A percentile compares a stretch with the other conserved stretches of the same genome.
Conservation (phyloP, 306 rosid genomes). For the Lupinus albus region DNA sequence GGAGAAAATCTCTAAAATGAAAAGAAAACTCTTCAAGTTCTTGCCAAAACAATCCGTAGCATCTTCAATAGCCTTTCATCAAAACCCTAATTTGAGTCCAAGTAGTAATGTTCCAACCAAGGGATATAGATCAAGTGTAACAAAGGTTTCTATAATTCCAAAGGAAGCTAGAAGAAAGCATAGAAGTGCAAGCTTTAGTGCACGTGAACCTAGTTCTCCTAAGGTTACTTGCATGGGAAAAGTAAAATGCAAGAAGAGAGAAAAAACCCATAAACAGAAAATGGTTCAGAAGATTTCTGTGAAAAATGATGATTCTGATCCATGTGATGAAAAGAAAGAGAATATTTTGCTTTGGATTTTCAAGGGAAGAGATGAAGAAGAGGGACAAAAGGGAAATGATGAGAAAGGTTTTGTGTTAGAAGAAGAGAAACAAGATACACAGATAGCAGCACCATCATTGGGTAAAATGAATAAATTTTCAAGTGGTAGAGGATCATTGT, state of each 20-base stretch:
- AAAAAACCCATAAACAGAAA: background rate
- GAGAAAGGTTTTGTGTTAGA: slow-evolving; percentile 10
- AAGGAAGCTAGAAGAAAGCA: slow-evolving; percentile 45
- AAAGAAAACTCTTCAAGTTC: slow-evolving; percentile 35
- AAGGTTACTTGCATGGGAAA: slow-evolving; percentile 57
- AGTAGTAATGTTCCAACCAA: background rate
- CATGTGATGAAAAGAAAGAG: slow-evolving; percentile 22
- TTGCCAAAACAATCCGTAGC: slow-evolving; percentile 36
- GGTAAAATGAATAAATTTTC: slow-evolving; percentile 39
- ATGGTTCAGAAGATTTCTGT: background rate
- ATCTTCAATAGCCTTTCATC: slow-evolving; percentile 36
- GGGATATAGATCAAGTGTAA: background rate
- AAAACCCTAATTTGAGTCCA: slow-evolving; percentile 46
- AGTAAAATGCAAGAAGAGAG: slow-evolving; percentile 38
- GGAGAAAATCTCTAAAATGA: slow-evolving; percentile 39
- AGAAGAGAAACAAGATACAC: slow-evolving; percentile 3
- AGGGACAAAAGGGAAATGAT: slow-evolving; percentile 10
- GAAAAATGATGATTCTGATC: background rate
- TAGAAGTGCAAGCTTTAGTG: slow-evolving; percentile 33
- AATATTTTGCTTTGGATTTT: slow-evolving; percentile 11
- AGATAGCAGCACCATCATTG: slow-evolving; percentile 37
- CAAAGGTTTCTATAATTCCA: slow-evolving; percentile 41
- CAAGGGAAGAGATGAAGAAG: background rate
- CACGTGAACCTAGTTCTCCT: slow-evolving; percentile 50
- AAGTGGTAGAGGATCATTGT: slow-evolving; percentile 34